These are phyloP conservation scores for Camelina hispida DNA, from an alignment of 345 rosid species.

Conservation along the genomic window DNA sequence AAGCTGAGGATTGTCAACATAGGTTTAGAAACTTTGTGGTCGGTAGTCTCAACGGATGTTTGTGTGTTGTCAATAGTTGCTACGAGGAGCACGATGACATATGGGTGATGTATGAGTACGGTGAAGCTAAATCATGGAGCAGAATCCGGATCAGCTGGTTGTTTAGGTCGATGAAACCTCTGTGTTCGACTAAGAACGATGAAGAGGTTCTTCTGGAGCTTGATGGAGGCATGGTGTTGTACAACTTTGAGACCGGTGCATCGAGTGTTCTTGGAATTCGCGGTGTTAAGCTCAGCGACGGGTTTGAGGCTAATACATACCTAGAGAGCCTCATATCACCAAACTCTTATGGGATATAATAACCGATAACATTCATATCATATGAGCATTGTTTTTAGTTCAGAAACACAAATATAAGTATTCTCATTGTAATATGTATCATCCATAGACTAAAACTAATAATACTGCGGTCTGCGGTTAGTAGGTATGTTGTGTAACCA, in stretches of 20 bases:
- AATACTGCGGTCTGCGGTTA: too few species aligned
- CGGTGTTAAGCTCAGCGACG: slow-evolving; percentile 46
- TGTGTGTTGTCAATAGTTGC: slow-evolving; percentile 47
- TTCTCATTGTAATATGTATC: too few species aligned
- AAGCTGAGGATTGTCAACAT: slow-evolving; percentile 43
- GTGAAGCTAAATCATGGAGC: slow-evolving; percentile 46
- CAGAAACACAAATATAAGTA: too few species aligned
- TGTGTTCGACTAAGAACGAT: slow-evolving; percentile 43
- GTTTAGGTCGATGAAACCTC: slow-evolving; percentile 51
- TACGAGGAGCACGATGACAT: slow-evolving; percentile 47
- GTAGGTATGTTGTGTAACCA: too few species aligned
- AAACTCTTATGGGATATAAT: slow-evolving; percentile 22
- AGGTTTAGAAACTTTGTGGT: slow-evolving; percentile 41
- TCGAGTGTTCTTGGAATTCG: slow-evolving; percentile 37
- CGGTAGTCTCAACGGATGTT: slow-evolving; percentile 41
- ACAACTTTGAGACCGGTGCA: slow-evolving; percentile 41
- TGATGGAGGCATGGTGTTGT: slow-evolving; percentile 53
- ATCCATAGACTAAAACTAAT: too few species aligned
- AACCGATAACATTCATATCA: too few species aligned
- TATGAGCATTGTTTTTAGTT: too few species aligned
- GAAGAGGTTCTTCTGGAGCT: slow-evolving; percentile 48
- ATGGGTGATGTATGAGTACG: slow-evolving; percentile 53
- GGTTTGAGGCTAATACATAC: slow-evolving; percentile 52
- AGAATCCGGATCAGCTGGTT: slow-evolving; percentile 41
- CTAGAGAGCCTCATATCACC: slow-evolving; percentile 58